Conservation (phyloP, 257 asterid genomes). For the Solanum boliviense region DNA sequence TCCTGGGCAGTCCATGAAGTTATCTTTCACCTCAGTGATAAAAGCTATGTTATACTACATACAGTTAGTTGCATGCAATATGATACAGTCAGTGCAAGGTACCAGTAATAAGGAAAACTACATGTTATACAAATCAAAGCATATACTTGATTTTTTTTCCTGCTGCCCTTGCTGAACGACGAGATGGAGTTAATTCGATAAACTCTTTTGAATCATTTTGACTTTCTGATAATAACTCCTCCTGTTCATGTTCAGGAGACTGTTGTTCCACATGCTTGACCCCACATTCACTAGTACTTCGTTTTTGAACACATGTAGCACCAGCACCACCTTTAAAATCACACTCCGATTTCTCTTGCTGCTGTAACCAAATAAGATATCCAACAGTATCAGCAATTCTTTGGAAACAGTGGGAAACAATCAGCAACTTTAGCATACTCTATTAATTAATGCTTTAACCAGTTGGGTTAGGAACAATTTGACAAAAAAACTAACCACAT, state of each 20-base stretch:
- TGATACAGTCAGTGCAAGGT: neutral
- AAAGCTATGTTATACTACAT: neutral
- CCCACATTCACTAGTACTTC: slow-evolving; percentile 17
- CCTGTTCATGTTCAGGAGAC: slow-evolving; percentile 30
- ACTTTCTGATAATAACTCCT: slow-evolving; percentile 43
- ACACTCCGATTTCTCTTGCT: slow-evolving; percentile 25
- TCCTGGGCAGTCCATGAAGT: neutral
- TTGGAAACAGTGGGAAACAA: neutral
- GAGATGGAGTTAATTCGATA: slow-evolving; percentile 46
- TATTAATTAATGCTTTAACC: neutral
- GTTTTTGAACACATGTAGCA: slow-evolving; percentile 22
- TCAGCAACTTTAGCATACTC: neutral
- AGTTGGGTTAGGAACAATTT: neutral
- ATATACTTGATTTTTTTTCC: slow-evolving; percentile 57
- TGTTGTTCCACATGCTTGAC: slow-evolving; percentile 22
- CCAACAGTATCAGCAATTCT: neutral
- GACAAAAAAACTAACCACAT: slow-evolving; percentile 31
- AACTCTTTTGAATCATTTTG: slow-evolving; percentile 26
- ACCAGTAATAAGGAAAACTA: neutral
- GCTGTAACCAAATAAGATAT: neutral
- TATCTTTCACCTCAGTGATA: neutral
- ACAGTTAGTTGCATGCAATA: neutral
- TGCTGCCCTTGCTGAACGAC: slow-evolving; percentile 68
- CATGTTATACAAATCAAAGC: neutral
- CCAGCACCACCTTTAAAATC: slow-evolving; percentile 89